Evolutionary conservation across 1,284 basidiomycete species (phyloP), one percentile per base, ranked within the genome.

Genomic region (Trichosporon inkin): DNA sequence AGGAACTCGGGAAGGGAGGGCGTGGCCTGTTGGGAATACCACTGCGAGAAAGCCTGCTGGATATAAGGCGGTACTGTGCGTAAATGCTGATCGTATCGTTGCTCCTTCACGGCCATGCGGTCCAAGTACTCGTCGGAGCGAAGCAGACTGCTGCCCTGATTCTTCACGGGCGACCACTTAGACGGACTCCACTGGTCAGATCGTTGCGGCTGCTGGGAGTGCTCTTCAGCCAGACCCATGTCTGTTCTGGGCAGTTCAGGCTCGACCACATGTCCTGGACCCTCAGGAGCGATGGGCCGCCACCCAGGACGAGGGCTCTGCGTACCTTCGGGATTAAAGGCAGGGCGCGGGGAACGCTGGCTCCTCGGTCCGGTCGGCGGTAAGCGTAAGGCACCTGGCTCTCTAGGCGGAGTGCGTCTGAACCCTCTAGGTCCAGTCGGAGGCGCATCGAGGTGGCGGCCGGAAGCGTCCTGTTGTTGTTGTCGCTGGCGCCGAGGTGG

Each of bases 61-160:
- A 77, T 66, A 54, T 74, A 77, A 5, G 73, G 73, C 10, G 72
- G 66, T 2, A 74, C 62, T 2, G 63, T 58, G 35, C 56, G 54
- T 2, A 69, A 32, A 47, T 71, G 65, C 19, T 52, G 53, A 32
- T 63, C 54, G 40, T 71, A 72, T 35, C 62, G 47, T 16, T 57
- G 49, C 53, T 71, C 67, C 34, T 66, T 66, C 7, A 55, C 67
- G 10, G 61, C 65, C 24, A 71, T 55, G 19, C 62, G 62, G 16
- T 69, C 61, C 17, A 67, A 60, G 36, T 66, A 67, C 6, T 28
- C 41, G 6, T 59, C 52, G 6, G 61, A 22, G 7, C 37, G 52
- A 17, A 57, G 38, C 0, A 54, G 52, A 1, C 36, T 32, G 52
- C 28, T 22, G 44, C 28, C 8, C 19, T 44, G 44, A 10, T 56